A percentile compares a stretch with the other conserved stretches of the same genome.
Evolutionary conservation across 495 filamentous ascomycete species (phyloP).

Genomic region (Lepidopterella palustris): DNA sequence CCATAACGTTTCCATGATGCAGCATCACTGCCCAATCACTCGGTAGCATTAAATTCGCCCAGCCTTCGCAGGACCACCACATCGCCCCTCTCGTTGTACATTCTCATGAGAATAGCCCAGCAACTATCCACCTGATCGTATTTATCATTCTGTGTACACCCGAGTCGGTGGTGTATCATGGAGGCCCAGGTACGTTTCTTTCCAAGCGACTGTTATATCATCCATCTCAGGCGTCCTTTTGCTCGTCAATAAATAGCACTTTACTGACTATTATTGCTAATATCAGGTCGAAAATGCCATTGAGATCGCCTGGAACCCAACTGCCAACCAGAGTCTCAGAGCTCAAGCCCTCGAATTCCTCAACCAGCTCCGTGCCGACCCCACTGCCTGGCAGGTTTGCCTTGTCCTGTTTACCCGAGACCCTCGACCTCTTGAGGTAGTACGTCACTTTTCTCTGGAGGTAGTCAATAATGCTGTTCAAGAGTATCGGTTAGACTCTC

Average conservation of each 20-base stretch:
- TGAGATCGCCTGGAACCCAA: constrained; percentile 77
- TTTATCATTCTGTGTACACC: not conserved
- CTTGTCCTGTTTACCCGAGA: constrained; percentile 72
- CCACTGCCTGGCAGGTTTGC: constrained; percentile 80
- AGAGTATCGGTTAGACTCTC: constrained; percentile 58
- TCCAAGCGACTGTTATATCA: not conserved
- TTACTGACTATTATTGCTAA: not conserved
- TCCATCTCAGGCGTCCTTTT: not conserved
- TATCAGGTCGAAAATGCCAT: constrained; percentile 82
- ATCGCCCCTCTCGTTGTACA: constrained; percentile 12
- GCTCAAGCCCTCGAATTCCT: constrained; percentile 82
- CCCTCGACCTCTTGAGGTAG: constrained; percentile 73
- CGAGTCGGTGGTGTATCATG: constrained; percentile 26
- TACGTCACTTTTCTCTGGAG: constrained; percentile 82
- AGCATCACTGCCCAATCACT: constrained; percentile 16
- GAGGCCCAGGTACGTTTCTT: constrained; percentile 23
- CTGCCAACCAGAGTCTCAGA: constrained; percentile 66
- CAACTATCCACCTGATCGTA: not conserved
- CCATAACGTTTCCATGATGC: constrained; percentile 19
- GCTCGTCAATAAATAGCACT: not conserved
- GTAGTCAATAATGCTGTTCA: constrained; percentile 87
- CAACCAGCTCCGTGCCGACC: constrained; percentile 69
- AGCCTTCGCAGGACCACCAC: not conserved
- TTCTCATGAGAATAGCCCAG: not conserved
- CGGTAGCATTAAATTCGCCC: constrained; percentile 21